Conservation (phyloP, 78 protist genomes). For the Protostelium mycophagum region DNA sequence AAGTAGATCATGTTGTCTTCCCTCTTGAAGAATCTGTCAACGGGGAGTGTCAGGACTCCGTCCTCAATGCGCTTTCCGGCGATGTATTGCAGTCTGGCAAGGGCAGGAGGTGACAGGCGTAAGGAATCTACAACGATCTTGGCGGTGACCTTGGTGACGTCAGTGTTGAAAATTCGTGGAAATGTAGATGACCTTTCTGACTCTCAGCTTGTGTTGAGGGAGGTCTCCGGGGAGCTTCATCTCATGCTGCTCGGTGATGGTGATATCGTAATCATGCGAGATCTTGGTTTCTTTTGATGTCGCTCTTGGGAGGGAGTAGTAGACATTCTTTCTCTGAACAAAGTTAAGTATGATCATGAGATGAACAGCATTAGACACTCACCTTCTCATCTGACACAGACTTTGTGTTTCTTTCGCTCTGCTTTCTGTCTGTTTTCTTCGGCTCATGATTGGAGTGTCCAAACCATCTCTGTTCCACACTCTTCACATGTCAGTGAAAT, state of each 20-base stretch:
- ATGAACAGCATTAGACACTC: too few relatives aligned
- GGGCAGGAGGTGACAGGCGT: background rate
- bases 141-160: too few relatives aligned
- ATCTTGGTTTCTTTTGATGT: background rate
- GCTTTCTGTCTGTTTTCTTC: too few relatives aligned
- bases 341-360: too few relatives aligned
- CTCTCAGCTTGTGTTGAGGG: background rate
- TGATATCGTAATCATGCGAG: background rate
- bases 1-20: background rate
- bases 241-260: background rate
- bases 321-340: background rate
- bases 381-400: too few relatives aligned
- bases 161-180: background rate
- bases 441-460: too few relatives aligned
- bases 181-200: background rate
- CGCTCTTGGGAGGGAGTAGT: background rate
- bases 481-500: too few relatives aligned
- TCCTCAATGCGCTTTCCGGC: background rate
- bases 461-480: too few relatives aligned
- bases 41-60: background rate
- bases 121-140: too few relatives aligned
- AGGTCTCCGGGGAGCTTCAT: background rate
- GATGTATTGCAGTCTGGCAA: background rate
- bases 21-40: background rate
- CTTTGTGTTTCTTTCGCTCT: too few relatives aligned